Evolutionary conservation across 371 early-diverging fungal genomes (phyloP).

Genomic region (Mucor lusitanicus): DNA sequence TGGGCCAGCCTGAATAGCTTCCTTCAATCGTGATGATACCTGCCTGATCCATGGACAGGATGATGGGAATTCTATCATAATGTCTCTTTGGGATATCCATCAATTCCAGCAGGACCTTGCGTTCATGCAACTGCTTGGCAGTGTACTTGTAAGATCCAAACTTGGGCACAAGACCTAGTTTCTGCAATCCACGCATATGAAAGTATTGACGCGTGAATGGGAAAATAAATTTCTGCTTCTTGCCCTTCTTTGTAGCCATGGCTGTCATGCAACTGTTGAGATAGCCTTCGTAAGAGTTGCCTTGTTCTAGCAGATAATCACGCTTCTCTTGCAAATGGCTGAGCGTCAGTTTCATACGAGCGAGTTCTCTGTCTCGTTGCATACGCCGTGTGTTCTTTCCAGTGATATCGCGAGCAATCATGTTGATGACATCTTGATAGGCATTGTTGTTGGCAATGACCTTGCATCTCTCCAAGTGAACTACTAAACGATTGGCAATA

Average conservation of each 20-base stretch:
- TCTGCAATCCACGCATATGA: slow-evolving; percentile 85
- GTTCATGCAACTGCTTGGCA: slow-evolving; percentile 88
- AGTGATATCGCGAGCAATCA: slow-evolving; percentile 91
- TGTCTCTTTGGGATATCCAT: slow-evolving; percentile 81
- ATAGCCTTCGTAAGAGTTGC: slow-evolving; percentile 87
- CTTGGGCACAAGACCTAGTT: slow-evolving; percentile 85
- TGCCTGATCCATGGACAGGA: slow-evolving; percentile 89
- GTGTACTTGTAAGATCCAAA: slow-evolving; percentile 98
- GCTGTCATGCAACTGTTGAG: slow-evolving; percentile 86
- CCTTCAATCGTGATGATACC: slow-evolving; percentile 90
- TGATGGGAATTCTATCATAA: slow-evolving; percentile 87
- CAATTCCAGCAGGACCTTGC: slow-evolving; percentile 89
- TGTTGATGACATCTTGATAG: slow-evolving; percentile 90
- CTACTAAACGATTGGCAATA: slow-evolving; percentile 30
- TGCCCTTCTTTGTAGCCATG: slow-evolving; percentile 80
- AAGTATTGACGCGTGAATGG: slow-evolving; percentile 94
- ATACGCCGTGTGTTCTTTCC: slow-evolving; percentile 87
- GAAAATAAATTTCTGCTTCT: slow-evolving; percentile 71
- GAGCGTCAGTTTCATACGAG: slow-evolving; percentile 77
- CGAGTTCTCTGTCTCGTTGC: slow-evolving; percentile 75
- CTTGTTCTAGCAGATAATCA: slow-evolving; percentile 81
- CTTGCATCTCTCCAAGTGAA: slow-evolving; percentile 44
- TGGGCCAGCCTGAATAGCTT: slow-evolving; percentile 75
- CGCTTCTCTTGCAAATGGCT: slow-evolving; percentile 80
- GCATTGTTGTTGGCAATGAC: slow-evolving; percentile 27